A percentile compares a stretch with the other conserved stretches of the same genome.
Conservation (phyloP, 1,284 basidiomycete genomes). For the Cutaneotrichosporon cavernicola region DNA sequence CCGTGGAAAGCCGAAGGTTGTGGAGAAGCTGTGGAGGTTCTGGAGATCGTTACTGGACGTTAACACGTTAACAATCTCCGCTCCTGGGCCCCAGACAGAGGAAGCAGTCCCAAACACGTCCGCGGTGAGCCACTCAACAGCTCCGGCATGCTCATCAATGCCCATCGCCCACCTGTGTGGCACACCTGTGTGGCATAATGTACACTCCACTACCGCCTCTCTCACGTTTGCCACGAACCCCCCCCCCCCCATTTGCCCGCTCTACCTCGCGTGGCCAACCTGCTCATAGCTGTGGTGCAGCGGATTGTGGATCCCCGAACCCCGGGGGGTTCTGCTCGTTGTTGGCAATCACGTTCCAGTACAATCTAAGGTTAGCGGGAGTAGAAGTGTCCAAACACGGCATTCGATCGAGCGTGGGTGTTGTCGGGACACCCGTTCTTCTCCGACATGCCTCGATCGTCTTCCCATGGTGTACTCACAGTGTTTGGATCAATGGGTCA, state of each 20-base stretch:
- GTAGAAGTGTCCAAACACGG: conserved; percentile 60
- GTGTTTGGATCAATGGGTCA: conserved; percentile 26
- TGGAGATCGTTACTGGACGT: neutral
- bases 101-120: neutral
- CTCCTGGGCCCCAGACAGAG: neutral
- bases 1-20: neutral
- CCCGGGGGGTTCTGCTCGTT: conserved; percentile 12
- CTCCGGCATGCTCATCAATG: neutral
- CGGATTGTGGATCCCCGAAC: neutral
- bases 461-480: conserved; percentile 15
- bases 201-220: neutral
- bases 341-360: conserved; percentile 27
- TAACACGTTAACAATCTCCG: neutral
- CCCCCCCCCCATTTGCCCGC: neutral
- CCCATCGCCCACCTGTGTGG: neutral
- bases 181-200: conserved; percentile 4
- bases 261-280: no score
- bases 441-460: neutral
- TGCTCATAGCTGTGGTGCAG: conserved; percentile 17
- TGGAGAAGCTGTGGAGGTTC: neutral
- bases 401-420: neutral
- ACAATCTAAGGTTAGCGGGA: conserved; percentile 17
- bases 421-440: conserved; percentile 9
- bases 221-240: no score
- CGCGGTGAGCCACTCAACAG: neutral